Base-by-base conservation (phyloP, 2,329 filamentous ascomycete species). In the Xylariaceae sp. region DNA sequence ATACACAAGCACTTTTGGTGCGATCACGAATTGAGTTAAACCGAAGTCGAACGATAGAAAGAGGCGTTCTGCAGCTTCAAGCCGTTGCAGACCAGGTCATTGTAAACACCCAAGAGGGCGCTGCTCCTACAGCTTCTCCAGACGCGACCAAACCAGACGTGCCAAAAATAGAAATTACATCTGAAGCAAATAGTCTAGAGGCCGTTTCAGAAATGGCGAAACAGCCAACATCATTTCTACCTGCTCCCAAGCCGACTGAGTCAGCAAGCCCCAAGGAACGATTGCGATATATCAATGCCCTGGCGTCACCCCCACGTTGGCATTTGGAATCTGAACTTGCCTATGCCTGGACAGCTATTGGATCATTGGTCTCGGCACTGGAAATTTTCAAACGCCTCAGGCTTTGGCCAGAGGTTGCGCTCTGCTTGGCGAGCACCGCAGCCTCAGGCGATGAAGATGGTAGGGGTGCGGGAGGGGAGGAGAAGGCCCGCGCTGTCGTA, bases 51-150 rank as follows among this genome's bases (percentile, higher is more conserved):
- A 98, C 93, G 0, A 77, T 94, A 29, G 93, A 98, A 68, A 77
- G 93, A 48, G 88, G 89, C 37, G 81, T 98, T 0, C 71, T 98
- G 17, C 93, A 98, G 67, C 79, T 98, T 55, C 93, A 98, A 67
- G 91, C 91, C 1, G 81, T 98, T 0, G 91, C 96, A 1, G 93
- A 98, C 56, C 93, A 98, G 61, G 86, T 98, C 42, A 83, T 98
- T 48, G 87, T 88, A 0, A 91, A 97, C 50, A 97, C 68, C 1
- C 67, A 70, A 16, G 48, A 59, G 10, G 48, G 12, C 4, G 16
- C 64, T 6, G 59, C 61, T 0, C 7, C 47, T 32, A 37, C 12
- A 25, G 36, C 33, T 5, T 37, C 22, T 59, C 68, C 8, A 7
- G 23, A 45, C 23, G n/a, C n/a, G n/a, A 21, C 46, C 0, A 8